These are phyloP conservation scores for Aethionema arabicum DNA, from an alignment of 345 rosid genomes.

Conservation along the genomic window DNA sequence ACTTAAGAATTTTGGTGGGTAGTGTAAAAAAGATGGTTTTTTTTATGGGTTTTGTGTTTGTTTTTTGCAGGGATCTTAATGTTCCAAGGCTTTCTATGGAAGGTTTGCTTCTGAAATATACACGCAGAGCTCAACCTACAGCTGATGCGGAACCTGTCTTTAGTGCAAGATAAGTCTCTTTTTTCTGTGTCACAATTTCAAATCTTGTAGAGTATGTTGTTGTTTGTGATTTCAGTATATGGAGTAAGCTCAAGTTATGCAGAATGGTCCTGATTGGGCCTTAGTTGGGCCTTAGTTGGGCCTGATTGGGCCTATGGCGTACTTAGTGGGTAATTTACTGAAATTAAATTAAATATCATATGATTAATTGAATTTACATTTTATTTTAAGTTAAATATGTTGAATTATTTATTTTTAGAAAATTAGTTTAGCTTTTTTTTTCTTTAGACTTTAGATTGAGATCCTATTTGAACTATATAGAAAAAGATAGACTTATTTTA, in stretches of 20 bases:
- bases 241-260: not conserved
- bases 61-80: conserved; percentile 64
- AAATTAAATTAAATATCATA: too few species aligned
- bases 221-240: not conserved
- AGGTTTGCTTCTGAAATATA: conserved; percentile 81
- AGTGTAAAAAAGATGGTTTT: not conserved
- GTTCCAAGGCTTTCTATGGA: conserved; percentile 85
- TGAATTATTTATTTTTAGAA: too few species aligned
- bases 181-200: not conserved
- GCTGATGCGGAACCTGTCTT: conserved; percentile 70
- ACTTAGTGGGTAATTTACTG: too few species aligned
- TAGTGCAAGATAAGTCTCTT: conserved; percentile 52
- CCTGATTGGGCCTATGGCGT: too few species aligned
- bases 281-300: too few species aligned
- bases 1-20: too few species aligned
- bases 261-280: not conserved
- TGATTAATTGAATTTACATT: too few species aligned
- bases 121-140: conserved; percentile 71
- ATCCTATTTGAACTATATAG: too few species aligned
- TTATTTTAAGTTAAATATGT: too few species aligned
- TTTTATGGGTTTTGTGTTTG: conserved; percentile 1
- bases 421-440: too few species aligned
- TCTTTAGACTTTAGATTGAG: too few species aligned
- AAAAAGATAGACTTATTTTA: too few species aligned
- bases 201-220: not conserved